Percentiles rank a stretch among this genome's conserved stretches.
Conservation (phyloP, 192 early-diverging fungal genomes). For the Umbelopsis ramanniana region DNA sequence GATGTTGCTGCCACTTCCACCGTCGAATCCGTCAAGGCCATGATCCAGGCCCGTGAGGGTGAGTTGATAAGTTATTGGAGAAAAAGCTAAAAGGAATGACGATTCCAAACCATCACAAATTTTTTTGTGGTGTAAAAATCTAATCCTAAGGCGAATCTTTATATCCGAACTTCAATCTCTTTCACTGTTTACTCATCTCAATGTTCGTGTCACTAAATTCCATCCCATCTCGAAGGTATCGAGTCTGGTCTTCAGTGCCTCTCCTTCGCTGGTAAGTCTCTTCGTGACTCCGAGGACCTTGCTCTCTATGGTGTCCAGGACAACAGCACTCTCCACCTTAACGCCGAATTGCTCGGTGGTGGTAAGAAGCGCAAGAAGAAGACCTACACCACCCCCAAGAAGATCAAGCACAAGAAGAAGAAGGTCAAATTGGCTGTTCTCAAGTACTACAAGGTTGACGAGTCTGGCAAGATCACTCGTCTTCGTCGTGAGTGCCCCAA, state of each 20-base stretch:
- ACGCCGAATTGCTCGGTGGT: conserved; percentile 79
- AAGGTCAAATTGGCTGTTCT: conserved; percentile 99
- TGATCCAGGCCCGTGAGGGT: conserved; percentile 59
- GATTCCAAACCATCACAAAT: too few species aligned
- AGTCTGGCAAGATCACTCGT: conserved; percentile 96
- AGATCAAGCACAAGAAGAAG: conserved; percentile 98
- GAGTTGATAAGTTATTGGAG: conserved; percentile 5
- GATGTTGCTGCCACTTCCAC: conserved; percentile 52
- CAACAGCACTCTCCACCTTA: conserved; percentile 74
- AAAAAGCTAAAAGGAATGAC: too few species aligned
- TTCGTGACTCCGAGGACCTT: conserved; percentile 53
- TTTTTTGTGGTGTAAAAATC: too few species aligned
- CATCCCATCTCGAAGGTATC: conserved; percentile 46
- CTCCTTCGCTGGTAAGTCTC: conserved; percentile 54
- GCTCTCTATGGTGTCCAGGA: conserved; percentile 61
- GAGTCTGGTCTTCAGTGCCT: conserved; percentile 61
- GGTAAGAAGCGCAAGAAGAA: conserved; percentile 99
- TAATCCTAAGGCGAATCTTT: too few species aligned
- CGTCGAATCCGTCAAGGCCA: conserved; percentile 58
- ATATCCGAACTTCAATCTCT: too few species aligned
- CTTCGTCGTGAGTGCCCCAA: conserved; percentile 98
- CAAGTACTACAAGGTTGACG: conserved; percentile 99
- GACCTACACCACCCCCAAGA: conserved; percentile 99
- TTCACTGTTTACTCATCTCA: too few species aligned
- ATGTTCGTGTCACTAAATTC: not conserved